Evolutionary conservation across 163 green algal species (phyloP).

Genomic region (Scenedesmus sp.): DNA sequence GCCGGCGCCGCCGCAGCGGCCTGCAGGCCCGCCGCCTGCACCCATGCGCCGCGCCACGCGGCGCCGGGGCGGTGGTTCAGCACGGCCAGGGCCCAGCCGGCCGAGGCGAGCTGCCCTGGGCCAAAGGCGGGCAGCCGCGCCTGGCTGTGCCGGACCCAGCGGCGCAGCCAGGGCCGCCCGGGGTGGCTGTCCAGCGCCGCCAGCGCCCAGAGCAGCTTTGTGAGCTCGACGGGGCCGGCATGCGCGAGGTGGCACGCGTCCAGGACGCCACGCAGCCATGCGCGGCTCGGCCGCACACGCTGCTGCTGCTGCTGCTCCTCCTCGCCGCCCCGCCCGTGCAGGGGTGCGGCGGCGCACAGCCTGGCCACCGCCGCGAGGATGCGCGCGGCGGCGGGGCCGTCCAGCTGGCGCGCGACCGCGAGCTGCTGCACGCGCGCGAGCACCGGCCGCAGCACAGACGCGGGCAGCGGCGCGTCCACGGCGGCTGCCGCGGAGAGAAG

Average conservation of each 20-base stretch:
- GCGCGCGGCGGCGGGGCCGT: background rate
- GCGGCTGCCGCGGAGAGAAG: constrained; percentile 29
- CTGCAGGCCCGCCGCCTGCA: background rate
- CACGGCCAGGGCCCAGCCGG: background rate
- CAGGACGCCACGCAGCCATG: constrained; percentile 1
- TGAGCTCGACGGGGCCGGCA: constrained; percentile 9
- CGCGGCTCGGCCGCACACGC: no score
- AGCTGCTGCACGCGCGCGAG: background rate
- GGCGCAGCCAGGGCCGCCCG: background rate
- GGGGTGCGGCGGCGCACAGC: background rate
- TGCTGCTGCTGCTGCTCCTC: constrained; percentile 18
- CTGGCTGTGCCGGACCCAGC: background rate
- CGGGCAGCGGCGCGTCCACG: background rate
- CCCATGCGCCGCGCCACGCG: constrained; percentile 2
- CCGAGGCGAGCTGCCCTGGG: constrained; percentile 3
- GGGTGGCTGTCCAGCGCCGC: background rate
- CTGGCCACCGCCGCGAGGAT: constrained; percentile 2
- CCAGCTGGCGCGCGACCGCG: background rate
- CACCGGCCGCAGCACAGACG: background rate
- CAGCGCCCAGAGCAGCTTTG: constrained; percentile 8
- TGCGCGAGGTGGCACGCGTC: background rate
- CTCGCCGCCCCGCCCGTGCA: background rate
- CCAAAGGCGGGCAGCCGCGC: background rate
- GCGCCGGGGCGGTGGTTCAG: background rate
- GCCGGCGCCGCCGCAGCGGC: background rate